These are phyloP conservation scores for Geotrichum klebahnii DNA, from an alignment of 1,139 yeast species.

Conservation along the genomic window DNA sequence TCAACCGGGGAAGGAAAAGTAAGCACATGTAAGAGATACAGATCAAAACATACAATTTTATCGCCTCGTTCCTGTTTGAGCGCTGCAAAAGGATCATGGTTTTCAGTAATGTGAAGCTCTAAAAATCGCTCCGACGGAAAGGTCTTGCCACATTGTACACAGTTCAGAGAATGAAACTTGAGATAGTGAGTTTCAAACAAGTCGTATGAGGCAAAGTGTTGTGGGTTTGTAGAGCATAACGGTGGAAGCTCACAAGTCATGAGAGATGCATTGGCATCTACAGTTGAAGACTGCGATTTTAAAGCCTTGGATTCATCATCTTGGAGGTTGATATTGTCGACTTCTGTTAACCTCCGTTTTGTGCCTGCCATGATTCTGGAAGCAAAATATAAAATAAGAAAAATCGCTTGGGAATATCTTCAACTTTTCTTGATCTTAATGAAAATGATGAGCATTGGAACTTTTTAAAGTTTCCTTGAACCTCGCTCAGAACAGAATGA, in stretches of 20 bases:
- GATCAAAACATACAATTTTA: conserved; percentile 30
- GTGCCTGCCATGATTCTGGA: no score
- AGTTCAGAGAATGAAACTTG: conserved; percentile 33
- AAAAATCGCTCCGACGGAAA: conserved; percentile 46
- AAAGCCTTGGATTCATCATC: neutral
- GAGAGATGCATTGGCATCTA: neutral
- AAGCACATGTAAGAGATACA: no score
- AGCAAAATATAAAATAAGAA: no score
- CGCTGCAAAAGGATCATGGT: conserved; percentile 50
- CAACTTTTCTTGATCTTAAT: no score
- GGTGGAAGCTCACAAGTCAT: conserved; percentile 20
- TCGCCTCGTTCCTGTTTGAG: conserved; percentile 44
- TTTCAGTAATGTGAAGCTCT: conserved; percentile 52
- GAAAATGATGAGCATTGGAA: no score
- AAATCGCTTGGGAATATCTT: no score
- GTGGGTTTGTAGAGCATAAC: conserved; percentile 13
- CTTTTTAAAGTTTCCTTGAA: no score
- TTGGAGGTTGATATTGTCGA: neutral
- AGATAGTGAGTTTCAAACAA: conserved; percentile 31
- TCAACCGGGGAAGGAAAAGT: no score
- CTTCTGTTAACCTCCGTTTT: no score
- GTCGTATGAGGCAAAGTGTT: conserved; percentile 4
- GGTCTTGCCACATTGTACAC: conserved; percentile 44
- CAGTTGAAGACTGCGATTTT: neutral
- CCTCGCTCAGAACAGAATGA: no score